Percentiles rank a stretch among this genome's conserved stretches.
Evolutionary conservation across 352 stramenopile genomes (phyloP).

Genomic region (Phytophthora quininea): DNA sequence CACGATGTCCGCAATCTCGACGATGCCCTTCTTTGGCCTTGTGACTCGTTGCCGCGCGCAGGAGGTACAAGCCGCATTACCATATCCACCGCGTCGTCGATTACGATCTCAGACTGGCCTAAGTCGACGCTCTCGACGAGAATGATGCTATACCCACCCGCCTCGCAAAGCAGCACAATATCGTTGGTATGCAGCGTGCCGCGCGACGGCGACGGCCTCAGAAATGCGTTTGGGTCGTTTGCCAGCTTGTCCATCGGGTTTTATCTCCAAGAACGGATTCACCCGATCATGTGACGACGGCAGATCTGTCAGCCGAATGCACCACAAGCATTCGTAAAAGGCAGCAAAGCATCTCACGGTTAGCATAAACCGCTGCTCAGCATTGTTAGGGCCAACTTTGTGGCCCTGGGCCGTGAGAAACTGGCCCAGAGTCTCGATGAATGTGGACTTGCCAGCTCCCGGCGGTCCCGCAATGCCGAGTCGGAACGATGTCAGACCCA

Average conservation of each 20-base stretch:
- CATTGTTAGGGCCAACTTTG: slow-evolving; percentile 86
- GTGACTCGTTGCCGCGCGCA: slow-evolving; percentile 95
- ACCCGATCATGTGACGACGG: slow-evolving; percentile 92
- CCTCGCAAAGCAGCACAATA: slow-evolving; percentile 95
- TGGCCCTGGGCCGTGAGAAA: slow-evolving; percentile 82
- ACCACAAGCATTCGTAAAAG: background rate
- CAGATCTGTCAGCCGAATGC: slow-evolving; percentile 72
- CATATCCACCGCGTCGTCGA: slow-evolving; percentile 97
- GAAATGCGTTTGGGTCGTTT: slow-evolving; percentile 91
- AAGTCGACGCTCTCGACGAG: slow-evolving; percentile 98
- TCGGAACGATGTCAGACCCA: slow-evolving; percentile 70
- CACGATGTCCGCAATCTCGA: slow-evolving; percentile 97
- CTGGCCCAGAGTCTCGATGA: slow-evolving; percentile 96
- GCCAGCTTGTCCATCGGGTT: slow-evolving; percentile 97
- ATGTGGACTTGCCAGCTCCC: slow-evolving; percentile 97
- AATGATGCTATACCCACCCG: slow-evolving; percentile 94
- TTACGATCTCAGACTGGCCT: slow-evolving; percentile 97
- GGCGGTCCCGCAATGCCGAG: slow-evolving; percentile 92
- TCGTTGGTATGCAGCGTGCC: slow-evolving; percentile 89
- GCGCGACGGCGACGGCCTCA: slow-evolving; percentile 91
- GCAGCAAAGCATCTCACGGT: too few species aligned
- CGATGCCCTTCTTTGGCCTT: slow-evolving; percentile 98
- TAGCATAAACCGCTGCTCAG: slow-evolving; percentile 82
- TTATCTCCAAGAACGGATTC: slow-evolving; percentile 98
- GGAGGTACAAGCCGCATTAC: slow-evolving; percentile 95